Evolutionary conservation across 306 rosid genomes (phyloP).

Genomic region (Purshia tridentata): DNA sequence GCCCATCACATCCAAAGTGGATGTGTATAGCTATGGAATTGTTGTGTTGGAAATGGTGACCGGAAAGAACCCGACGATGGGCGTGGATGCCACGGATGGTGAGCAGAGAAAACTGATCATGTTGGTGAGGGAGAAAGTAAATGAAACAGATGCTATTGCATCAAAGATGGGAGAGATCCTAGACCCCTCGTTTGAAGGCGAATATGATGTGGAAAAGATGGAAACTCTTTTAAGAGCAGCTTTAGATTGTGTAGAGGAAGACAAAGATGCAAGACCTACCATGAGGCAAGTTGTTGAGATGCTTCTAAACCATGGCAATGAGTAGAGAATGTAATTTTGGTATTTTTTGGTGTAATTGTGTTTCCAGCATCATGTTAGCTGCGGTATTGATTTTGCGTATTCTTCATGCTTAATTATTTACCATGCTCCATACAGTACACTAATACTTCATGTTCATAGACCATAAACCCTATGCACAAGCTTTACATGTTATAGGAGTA

Average conservation of each 20-base stretch:
- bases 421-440: no score
- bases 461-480: no score
- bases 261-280: slow-evolving; percentile 51
- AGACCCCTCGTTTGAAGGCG: slow-evolving; percentile 32
- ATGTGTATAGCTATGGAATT: slow-evolving; percentile 61
- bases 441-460: no score
- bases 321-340: neutral
- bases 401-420: no score
- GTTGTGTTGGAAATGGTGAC: slow-evolving; percentile 50
- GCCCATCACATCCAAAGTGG: slow-evolving; percentile 61
- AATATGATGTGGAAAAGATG: slow-evolving; percentile 20
- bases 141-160: neutral
- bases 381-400: no score
- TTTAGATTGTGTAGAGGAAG: slow-evolving; percentile 46
- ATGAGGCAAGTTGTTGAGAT: slow-evolving; percentile 48
- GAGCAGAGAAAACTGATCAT: slow-evolving; percentile 28
- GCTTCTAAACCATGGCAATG: slow-evolving; percentile 20
- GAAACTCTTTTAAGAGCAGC: slow-evolving; percentile 32
- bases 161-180: slow-evolving; percentile 34
- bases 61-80: slow-evolving; percentile 22
- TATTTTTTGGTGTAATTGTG: no score
- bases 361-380: no score
- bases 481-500: no score
- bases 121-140: slow-evolving; percentile 43
- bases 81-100: neutral